phyloP scores from a whole-genome alignment of 2,329 filamentous ascomycete genomes.

The Thielaviopsis ethacetica region DNA sequence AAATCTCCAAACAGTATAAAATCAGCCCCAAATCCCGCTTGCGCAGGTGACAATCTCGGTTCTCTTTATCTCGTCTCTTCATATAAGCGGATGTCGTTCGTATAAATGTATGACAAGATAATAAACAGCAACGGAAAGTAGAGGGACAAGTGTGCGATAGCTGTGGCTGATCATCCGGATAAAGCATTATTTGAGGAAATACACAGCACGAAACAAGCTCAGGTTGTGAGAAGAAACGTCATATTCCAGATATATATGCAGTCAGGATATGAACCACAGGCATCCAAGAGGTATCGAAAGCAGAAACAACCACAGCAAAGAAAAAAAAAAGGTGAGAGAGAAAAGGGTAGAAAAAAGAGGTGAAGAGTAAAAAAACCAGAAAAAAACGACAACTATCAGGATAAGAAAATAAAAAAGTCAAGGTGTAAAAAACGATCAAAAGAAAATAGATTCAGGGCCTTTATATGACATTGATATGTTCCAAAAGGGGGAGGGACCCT shows the following conservation, averaged over 20 bases:
- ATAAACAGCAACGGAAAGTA: not conserved
- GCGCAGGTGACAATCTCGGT: not conserved
- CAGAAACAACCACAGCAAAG: slow-evolving; percentile 4
- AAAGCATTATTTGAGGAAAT: not conserved
- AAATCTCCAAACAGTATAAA: not conserved
- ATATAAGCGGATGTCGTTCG: not conserved
- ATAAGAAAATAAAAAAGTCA: not conserved
- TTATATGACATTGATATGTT: not conserved
- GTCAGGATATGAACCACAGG: slow-evolving; percentile 9
- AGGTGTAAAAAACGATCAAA: slow-evolving; percentile 1
- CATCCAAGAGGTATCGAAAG: slow-evolving; percentile 10
- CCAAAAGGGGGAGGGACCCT: not conserved
- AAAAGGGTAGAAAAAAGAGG: not conserved
- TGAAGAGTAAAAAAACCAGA: not conserved
- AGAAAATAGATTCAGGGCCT: slow-evolving; percentile 1
- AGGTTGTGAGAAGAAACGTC: not conserved
- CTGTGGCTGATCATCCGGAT: not conserved
- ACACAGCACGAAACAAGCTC: not conserved
- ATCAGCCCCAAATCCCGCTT: not conserved
- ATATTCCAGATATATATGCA: slow-evolving; percentile 11
- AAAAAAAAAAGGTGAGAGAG: not conserved
- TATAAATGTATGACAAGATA: not conserved
- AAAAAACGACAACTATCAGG: not conserved
- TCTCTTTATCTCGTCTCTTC: not conserved
- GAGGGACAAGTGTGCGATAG: not conserved